These are phyloP conservation scores for Eryngium alpinum DNA, from an alignment of 140 eudicot genomes.

Conservation along the genomic window DNA sequence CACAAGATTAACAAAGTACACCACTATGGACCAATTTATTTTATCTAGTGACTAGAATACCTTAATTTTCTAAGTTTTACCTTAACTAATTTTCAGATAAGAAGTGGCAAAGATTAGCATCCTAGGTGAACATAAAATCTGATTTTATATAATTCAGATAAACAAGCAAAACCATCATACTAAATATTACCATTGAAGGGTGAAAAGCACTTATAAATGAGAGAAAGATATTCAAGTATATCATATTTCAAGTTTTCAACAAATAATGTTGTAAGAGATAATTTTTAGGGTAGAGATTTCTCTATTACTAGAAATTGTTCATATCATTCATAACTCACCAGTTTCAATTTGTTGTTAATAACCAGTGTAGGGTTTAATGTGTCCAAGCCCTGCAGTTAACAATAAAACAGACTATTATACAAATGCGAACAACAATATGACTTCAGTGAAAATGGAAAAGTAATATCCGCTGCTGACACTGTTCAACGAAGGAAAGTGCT, in stretches of 20 bases:
- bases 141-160: not conserved
- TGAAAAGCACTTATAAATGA: not conserved
- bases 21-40: too few species aligned
- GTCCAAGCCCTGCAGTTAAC: conserved; percentile 72
- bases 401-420: not conserved
- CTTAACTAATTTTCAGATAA: not conserved
- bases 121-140: not conserved
- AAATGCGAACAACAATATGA: not conserved
- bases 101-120: not conserved
- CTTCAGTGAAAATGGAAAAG: not conserved
- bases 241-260: not conserved
- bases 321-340: conserved; percentile 34
- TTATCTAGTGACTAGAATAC: not conserved
- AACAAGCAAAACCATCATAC: not conserved
- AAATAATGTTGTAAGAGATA: not conserved
- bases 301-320: not conserved
- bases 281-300: not conserved
- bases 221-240: not conserved
- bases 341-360: conserved; percentile 64
- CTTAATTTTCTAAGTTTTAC: not conserved
- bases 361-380: conserved; percentile 70
- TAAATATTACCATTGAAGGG: not conserved
- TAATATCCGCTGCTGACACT: not conserved
- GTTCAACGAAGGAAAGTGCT: not conserved
- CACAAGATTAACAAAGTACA: too few species aligned